These are phyloP conservation scores for Stereum hirsutum DNA, from an alignment of 1,284 basidiomycete species.

Conservation along the genomic window DNA sequence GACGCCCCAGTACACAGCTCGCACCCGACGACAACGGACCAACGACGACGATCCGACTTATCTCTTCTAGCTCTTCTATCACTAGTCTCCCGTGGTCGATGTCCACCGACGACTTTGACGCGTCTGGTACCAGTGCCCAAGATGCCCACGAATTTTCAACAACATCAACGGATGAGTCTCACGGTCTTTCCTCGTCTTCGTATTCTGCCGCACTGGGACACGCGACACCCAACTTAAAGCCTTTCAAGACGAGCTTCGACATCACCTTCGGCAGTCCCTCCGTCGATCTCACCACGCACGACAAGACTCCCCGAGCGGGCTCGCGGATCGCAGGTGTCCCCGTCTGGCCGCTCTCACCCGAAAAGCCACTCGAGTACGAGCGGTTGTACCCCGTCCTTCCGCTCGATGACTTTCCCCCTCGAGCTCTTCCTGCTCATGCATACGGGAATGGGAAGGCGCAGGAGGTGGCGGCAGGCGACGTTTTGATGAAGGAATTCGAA, in stretches of 20 bases:
- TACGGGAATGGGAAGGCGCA: not conserved
- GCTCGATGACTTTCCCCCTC: not conserved
- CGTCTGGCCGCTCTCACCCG: constrained; percentile 38
- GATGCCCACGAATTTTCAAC: too few relatives aligned
- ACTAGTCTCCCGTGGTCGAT: constrained; percentile 23
- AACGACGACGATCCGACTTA: constrained; percentile 49
- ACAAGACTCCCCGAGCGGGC: too few relatives aligned
- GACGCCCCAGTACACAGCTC: too few relatives aligned
- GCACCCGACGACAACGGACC: too few relatives aligned
- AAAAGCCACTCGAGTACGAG: constrained; percentile 2
- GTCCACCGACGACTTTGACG: constrained; percentile 6
- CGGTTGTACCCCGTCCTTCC: constrained; percentile 42
- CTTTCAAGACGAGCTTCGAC: constrained; percentile 58
- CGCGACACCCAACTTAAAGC: constrained; percentile 54
- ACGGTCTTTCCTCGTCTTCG: too few relatives aligned
- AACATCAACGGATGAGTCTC: too few relatives aligned
- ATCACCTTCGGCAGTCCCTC: constrained; percentile 48
- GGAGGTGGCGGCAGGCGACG: too few relatives aligned
- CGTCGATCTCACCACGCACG: too few relatives aligned
- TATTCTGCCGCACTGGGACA: too few relatives aligned
- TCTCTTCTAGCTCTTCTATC: constrained; percentile 22
- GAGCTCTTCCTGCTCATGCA: not conserved
- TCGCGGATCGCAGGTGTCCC: constrained; percentile 22
- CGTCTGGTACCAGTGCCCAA: constrained; percentile 37
- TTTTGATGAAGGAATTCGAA: too few relatives aligned